Conservation (phyloP, 768 basidiomycete species). For the Tylopilus plumbeoviolaceoides region DNA sequence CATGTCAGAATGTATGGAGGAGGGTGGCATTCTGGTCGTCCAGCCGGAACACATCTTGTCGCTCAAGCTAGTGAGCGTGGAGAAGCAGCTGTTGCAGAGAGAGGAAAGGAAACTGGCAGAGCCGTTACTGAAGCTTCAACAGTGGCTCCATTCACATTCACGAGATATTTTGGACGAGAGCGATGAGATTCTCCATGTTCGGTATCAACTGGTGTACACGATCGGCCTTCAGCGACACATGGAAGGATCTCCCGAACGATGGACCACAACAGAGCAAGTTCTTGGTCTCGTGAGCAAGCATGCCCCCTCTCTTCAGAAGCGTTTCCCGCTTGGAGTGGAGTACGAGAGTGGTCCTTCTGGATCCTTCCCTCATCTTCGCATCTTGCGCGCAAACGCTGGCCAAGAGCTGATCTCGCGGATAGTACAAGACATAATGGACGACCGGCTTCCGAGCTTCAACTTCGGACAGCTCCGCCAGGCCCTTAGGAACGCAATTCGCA, state of each 20-base stretch:
- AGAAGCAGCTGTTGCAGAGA: conserved; percentile 24
- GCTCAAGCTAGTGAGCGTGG: conserved; percentile 44
- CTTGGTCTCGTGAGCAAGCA: conserved; percentile 12
- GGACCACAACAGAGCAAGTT: not conserved
- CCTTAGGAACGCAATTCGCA: conserved; percentile 6
- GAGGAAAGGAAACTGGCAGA: not conserved
- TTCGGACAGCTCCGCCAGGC: conserved; percentile 7
- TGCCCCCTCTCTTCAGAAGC: conserved; percentile 5
- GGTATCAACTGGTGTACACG: not conserved
- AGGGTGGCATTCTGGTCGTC: conserved; percentile 41
- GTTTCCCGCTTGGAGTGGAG: conserved; percentile 14
- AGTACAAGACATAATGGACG: conserved; percentile 12
- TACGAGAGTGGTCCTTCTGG: conserved; percentile 7
- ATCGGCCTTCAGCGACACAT: conserved; percentile 26
- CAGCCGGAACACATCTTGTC: conserved; percentile 57
- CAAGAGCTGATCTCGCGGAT: conserved; percentile 10
- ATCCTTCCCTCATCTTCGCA: conserved; percentile 22
- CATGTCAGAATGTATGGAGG: conserved; percentile 35
- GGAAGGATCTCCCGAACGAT: not conserved
- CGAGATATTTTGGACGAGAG: conserved; percentile 29
- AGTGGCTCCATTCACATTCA: conserved; percentile 22
- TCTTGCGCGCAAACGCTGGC: conserved; percentile 15
- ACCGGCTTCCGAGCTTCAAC: conserved; percentile 12
- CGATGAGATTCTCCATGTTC: conserved; percentile 18
- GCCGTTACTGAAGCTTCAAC: conserved; percentile 23